These are phyloP conservation scores for Fraxinus cuspidata DNA, from an alignment of 257 asterid species.

Conservation along the genomic window DNA sequence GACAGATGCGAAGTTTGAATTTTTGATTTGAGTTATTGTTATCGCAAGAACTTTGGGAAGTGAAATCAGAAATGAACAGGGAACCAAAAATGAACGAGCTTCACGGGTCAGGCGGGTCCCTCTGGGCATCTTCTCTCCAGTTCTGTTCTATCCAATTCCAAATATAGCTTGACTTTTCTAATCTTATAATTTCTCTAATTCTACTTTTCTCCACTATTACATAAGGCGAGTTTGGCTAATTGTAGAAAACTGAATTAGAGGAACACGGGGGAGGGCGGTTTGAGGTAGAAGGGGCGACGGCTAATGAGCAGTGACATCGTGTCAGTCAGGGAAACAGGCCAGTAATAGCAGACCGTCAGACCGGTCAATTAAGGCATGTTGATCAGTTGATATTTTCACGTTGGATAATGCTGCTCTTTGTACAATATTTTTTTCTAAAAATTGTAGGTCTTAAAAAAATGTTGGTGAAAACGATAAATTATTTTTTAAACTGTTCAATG, in stretches of 20 bases:
- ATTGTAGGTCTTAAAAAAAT: too few relatives aligned
- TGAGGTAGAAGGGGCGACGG: neutral
- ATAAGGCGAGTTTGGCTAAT: neutral
- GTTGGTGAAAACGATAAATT: too few relatives aligned
- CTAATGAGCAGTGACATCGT: neutral
- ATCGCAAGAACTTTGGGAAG: conserved; percentile 34
- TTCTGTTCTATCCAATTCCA: neutral
- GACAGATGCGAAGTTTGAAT: conserved; percentile 25
- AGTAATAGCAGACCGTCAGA: too few relatives aligned
- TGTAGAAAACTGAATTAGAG: neutral
- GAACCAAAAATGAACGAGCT: conserved; percentile 23
- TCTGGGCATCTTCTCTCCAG: conserved; percentile 27
- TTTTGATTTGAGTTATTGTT: neutral
- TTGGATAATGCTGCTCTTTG: too few relatives aligned
- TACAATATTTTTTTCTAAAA: too few relatives aligned
- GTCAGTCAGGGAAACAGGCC: neutral
- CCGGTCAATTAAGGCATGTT: too few relatives aligned
- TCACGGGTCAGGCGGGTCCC: conserved; percentile 26
- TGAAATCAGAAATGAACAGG: conserved; percentile 22
- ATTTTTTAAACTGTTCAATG: too few relatives aligned
- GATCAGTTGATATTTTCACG: too few relatives aligned
- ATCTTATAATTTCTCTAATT: too few relatives aligned
- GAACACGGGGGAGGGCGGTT: neutral
- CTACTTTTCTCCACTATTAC: too few relatives aligned
- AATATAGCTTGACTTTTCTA: neutral